These are phyloP conservation scores for Hypoxylon sp. DNA, from an alignment of 2,329 filamentous ascomycete genomes.

Conservation along the genomic window DNA sequence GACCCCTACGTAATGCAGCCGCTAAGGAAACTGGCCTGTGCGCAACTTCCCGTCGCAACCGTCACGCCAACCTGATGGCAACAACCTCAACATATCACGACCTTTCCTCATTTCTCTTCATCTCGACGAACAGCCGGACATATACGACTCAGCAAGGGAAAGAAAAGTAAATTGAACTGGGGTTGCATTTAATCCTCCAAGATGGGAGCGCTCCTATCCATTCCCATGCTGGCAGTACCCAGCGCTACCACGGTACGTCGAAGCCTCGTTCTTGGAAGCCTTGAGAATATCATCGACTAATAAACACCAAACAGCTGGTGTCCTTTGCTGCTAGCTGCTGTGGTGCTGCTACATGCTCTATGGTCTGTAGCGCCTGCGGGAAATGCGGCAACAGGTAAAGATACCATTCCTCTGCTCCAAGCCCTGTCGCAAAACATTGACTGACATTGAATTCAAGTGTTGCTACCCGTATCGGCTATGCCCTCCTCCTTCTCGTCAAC, in stretches of 20 bases:
- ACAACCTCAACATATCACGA: slow-evolving; percentile 24
- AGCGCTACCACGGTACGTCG: slow-evolving; percentile 84
- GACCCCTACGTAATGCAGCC: slow-evolving; percentile 36
- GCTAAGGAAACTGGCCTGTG: slow-evolving; percentile 33
- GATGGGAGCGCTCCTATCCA: slow-evolving; percentile 93
- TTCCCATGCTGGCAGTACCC: slow-evolving; percentile 90
- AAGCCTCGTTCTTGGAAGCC: slow-evolving; percentile 9
- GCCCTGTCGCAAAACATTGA: slow-evolving; percentile 16
- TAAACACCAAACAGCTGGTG: slow-evolving; percentile 69
- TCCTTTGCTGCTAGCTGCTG: slow-evolving; percentile 92
- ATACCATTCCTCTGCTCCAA: not conserved
- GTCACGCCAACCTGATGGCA: slow-evolving; percentile 25
- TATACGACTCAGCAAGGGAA: slow-evolving; percentile 1
- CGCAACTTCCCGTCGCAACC: slow-evolving; percentile 30
- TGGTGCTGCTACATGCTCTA: slow-evolving; percentile 95
- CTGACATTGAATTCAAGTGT: slow-evolving; percentile 70
- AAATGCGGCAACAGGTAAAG: slow-evolving; percentile 94
- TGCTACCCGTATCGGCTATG: slow-evolving; percentile 96
- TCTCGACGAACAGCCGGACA: slow-evolving; percentile 12
- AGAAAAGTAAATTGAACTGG: slow-evolving; percentile 11
- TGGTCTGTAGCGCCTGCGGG: slow-evolving; percentile 94
- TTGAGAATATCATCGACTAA: slow-evolving; percentile 33
- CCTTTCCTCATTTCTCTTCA: slow-evolving; percentile 12
- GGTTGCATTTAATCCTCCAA: slow-evolving; percentile 39
- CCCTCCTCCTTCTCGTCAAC: slow-evolving; percentile 94